Conservation (phyloP, 2,329 filamentous ascomycete genomes). For the Fusarium aywerte region DNA sequence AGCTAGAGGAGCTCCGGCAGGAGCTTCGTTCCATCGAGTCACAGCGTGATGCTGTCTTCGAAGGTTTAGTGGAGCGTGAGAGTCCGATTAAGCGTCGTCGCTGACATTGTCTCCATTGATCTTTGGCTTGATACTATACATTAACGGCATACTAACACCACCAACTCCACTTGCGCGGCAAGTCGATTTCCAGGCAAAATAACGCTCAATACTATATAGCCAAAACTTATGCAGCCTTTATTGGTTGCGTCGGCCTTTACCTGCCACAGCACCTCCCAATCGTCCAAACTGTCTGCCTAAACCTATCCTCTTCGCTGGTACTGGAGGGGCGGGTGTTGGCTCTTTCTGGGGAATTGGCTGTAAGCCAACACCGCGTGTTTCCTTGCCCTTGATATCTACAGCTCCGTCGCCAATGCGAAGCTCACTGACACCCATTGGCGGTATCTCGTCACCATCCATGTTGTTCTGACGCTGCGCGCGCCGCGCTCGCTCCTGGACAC, state of each 20-base stretch:
- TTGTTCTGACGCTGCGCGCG: conserved; percentile 70
- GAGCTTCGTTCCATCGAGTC: conserved; percentile 71
- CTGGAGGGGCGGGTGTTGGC: conserved; percentile 53
- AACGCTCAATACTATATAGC: conserved; percentile 19
- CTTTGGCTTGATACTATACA: conserved; percentile 34
- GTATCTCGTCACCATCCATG: conserved; percentile 61
- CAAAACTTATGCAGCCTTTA: conserved; percentile 15
- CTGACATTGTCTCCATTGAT: conserved; percentile 37
- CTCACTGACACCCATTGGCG: conserved; percentile 57
- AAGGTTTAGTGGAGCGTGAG: conserved; percentile 73
- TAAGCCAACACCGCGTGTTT: conserved; percentile 50
- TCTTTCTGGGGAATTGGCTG: conserved; percentile 64
- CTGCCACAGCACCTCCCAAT: conserved; percentile 75
- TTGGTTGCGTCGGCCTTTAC: conserved; percentile 66
- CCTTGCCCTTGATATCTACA: conserved; percentile 56
- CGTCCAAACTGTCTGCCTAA: conserved; percentile 76
- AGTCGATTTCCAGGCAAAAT: conserved; percentile 9
- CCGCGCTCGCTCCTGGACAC: conserved; percentile 86
- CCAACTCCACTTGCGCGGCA: conserved; percentile 1
- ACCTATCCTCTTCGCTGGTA: conserved; percentile 68
- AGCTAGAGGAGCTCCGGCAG: conserved; percentile 73
- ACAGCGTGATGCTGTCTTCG: conserved; percentile 78
- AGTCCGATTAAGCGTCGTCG: conserved; percentile 60
- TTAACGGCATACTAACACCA: conserved; percentile 20
- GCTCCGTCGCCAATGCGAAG: conserved; percentile 56